Evolutionary conservation across 2,329 filamentous ascomycete genomes (phyloP).

Genomic region (Calonectria ilicicola): DNA sequence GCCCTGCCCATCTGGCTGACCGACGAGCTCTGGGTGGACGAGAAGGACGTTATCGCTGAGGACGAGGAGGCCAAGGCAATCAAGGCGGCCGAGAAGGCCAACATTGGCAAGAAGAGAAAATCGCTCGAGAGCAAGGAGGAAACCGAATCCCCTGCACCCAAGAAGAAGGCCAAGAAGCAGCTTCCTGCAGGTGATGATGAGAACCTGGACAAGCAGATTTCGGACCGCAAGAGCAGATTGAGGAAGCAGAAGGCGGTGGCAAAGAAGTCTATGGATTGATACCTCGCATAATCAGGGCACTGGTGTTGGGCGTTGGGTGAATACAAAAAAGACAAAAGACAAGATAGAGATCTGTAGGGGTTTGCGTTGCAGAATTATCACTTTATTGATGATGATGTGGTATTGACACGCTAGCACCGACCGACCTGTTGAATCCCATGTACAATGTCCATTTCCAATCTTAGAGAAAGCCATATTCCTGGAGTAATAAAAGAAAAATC

Average conservation of each 20-base stretch:
- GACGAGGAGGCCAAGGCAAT: conserved; percentile 63
- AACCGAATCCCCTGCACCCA: conserved; percentile 55
- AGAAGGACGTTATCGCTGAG: conserved; percentile 77
- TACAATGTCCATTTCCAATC: conserved; percentile 15
- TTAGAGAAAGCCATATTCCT: conserved; percentile 10
- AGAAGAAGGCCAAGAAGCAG: conserved; percentile 54
- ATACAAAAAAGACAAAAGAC: conserved; percentile 34
- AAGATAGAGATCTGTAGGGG: conserved; percentile 39
- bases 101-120: conserved; percentile 75
- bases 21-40: conserved; percentile 89
- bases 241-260: conserved; percentile 71
- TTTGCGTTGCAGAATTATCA: conserved; percentile 29
- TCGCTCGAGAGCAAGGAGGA: conserved; percentile 53
- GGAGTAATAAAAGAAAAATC: conserved; percentile 25
- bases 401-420: conserved; percentile 33
- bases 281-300: conserved; percentile 43
- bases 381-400: conserved; percentile 29
- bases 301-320: conserved; percentile 49
- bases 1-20: conserved; percentile 96
- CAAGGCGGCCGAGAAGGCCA: conserved; percentile 59
- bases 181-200: conserved; percentile 61
- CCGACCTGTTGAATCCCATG: conserved; percentile 19
- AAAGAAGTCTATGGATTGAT: conserved; percentile 63
- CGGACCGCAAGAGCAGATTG: conserved; percentile 68
- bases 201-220: conserved; percentile 68